A percentile compares a stretch with the other conserved stretches of the same genome.
Conservation (phyloP, 202 grass and related monocot species). For the Dendrocalamus latiflorus region DNA sequence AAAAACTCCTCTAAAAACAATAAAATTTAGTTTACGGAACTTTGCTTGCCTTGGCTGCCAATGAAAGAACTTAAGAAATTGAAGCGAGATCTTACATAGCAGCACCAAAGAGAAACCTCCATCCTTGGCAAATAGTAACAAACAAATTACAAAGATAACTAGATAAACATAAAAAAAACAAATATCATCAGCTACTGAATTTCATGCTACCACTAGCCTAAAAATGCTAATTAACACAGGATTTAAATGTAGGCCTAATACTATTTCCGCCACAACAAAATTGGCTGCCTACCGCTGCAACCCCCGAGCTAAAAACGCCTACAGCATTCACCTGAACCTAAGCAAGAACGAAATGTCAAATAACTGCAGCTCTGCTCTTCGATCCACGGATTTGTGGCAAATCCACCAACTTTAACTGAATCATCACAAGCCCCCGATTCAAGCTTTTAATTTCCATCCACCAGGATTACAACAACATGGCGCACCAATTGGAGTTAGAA, state of each 20-base stretch:
- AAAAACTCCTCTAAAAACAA: background rate
- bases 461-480: background rate
- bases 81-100: background rate
- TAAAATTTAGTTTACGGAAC: background rate
- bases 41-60: background rate
- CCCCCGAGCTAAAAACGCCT: background rate
- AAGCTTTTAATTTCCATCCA: background rate
- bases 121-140: background rate
- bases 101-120: background rate
- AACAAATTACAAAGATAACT: background rate
- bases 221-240: background rate
- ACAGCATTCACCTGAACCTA: background rate
- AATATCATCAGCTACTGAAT: background rate
- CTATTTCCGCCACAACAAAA: background rate
- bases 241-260: background rate
- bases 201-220: background rate
- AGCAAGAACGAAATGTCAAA: background rate
- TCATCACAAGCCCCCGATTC: background rate
- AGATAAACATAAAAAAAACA: constrained; percentile 8
- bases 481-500: background rate
- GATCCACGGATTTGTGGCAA: background rate
- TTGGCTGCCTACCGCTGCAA: background rate
- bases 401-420: background rate
- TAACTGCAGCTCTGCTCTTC: background rate
- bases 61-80: background rate